A percentile compares a stretch with the other conserved stretches of the same genome.
These are phyloP conservation scores for Phytopythium ostracodes DNA, from an alignment of 352 stramenopile genomes.

Conservation along the genomic window DNA sequence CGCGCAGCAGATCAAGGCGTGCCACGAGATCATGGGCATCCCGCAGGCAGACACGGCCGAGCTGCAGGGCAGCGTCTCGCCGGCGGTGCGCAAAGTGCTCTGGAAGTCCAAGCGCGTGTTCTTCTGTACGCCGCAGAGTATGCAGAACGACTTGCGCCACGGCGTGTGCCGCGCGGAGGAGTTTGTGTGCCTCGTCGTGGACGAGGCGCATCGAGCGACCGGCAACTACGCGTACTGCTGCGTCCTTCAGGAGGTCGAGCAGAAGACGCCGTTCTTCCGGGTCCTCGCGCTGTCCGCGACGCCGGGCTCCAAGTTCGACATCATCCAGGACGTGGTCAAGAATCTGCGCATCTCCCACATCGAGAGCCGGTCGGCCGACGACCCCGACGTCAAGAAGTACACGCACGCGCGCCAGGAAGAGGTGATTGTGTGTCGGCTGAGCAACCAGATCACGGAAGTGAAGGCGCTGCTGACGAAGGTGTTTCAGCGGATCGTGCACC, in stretches of 20 bases:
- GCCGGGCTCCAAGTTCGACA: constrained; percentile 93
- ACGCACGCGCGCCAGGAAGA: constrained; percentile 82
- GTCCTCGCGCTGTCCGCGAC: constrained; percentile 96
- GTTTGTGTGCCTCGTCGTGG: constrained; percentile 96
- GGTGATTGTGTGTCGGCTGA: constrained; percentile 72
- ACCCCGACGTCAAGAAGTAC: constrained; percentile 92
- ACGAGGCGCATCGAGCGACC: constrained; percentile 97
- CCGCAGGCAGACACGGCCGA: constrained; percentile 80
- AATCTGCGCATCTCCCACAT: constrained; percentile 95
- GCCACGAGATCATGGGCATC: constrained; percentile 94
- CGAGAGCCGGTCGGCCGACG: constrained; percentile 93
- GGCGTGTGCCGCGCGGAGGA: constrained; percentile 66
- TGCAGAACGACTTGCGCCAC: constrained; percentile 94
- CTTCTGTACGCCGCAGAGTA: constrained; percentile 98
- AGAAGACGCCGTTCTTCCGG: constrained; percentile 79
- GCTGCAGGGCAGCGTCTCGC: constrained; percentile 79
- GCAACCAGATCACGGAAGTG: constrained; percentile 51
- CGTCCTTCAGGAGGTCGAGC: constrained; percentile 80
- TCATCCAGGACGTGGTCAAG: constrained; percentile 94
- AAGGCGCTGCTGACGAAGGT: constrained; percentile 63
- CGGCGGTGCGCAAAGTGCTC: constrained; percentile 63
- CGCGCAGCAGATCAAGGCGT: constrained; percentile 97
- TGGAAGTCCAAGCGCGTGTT: constrained; percentile 95
- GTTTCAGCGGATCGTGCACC: constrained; percentile 58
- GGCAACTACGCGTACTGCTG: constrained; percentile 96